Evolutionary conservation across 2,329 filamentous ascomycete genomes (phyloP), one percentile per base, ranked within the genome.

Genomic region (Dryadomyces sulphureus): DNA sequence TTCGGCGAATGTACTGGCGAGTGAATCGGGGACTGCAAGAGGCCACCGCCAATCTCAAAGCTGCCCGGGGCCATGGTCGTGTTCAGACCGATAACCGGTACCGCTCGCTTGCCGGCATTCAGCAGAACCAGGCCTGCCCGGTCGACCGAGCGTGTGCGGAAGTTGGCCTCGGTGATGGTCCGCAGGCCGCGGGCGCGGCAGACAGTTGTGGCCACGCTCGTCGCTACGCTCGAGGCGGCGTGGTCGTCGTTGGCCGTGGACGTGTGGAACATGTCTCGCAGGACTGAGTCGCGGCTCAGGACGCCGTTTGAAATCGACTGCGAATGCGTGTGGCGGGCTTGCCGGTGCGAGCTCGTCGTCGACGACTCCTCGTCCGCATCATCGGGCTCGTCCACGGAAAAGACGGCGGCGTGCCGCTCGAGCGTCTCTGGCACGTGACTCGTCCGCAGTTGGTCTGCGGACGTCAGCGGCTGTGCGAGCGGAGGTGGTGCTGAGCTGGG

Each of bases 131-230:
- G 53, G 6, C 52, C 50, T 52, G 72, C 69, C 38, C 77, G 69
- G 49, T 87, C 81, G 7, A 77, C 75, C 0, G 81, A 85, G 27
- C 69, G 71, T 5, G 76, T 73, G 32, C 80, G 69, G 2, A 68
- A 65, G 20, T 63, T 60, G 32, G 73, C 69, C 36, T 75, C 72
- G n/a, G 53, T 44, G 5, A 38, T 55, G 39, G 36, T 57, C 45
- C 48, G 63, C 55, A 64, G 55, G 25, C 69, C 65, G 2, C 66
- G 65, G 7, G 63, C 59, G 48, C 63, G 67, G 20, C 66, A 62
- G 20, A 64, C 59, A 1, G 36, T n/a, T 5, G 45, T 39, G 12
- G 34, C 25, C 9, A 24, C 35, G 24, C 24, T 38, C 24, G 30
- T 21, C 19, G 30, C 12, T 1, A 20, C 35, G n/a, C 41, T 34